Evolutionary conservation across 768 basidiomycete species (phyloP).

Genomic region (Lentinus brumalis): DNA sequence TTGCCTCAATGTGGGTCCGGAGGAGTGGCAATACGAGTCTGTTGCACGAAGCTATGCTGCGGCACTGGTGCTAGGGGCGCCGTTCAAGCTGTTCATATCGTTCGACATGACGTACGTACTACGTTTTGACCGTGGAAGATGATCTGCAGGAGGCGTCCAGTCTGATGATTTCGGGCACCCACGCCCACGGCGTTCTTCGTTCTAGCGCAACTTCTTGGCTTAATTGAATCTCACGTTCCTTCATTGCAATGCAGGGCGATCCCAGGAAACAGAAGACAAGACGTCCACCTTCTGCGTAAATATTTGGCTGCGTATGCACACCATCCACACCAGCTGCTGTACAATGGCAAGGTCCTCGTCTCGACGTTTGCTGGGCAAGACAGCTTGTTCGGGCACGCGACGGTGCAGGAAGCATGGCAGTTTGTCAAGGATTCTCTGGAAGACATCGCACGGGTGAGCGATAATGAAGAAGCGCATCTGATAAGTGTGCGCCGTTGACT

Average conservation of each 20-base stretch:
- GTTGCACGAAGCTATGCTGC: conserved; percentile 45
- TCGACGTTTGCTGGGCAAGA: conserved; percentile 42
- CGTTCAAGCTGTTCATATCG: conserved; percentile 39
- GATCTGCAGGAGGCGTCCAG: too few species aligned
- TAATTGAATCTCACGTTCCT: too few species aligned
- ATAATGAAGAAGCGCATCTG: background rate
- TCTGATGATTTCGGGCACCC: too few species aligned
- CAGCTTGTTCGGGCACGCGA: conserved; percentile 34
- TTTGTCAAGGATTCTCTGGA: conserved; percentile 29
- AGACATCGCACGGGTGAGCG: conserved; percentile 32
- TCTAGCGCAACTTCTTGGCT: background rate
- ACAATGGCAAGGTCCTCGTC: conserved; percentile 34
- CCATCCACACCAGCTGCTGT: conserved; percentile 36
- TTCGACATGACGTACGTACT: conserved; percentile 39
- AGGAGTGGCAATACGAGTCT: conserved; percentile 28
- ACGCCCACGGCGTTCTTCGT: background rate
- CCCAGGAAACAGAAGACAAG: conserved; percentile 13
- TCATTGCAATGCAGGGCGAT: conserved; percentile 33
- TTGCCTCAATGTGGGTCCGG: conserved; percentile 28
- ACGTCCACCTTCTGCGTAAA: conserved; percentile 22
- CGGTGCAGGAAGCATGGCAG: conserved; percentile 30
- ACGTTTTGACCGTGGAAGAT: too few species aligned
- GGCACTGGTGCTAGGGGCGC: conserved; percentile 42
- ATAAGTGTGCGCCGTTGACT: background rate
- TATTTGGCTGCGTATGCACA: conserved; percentile 31